These are phyloP conservation scores for Epichloe glyceriae DNA, from an alignment of 2,329 filamentous ascomycete genomes.

Conservation along the genomic window DNA sequence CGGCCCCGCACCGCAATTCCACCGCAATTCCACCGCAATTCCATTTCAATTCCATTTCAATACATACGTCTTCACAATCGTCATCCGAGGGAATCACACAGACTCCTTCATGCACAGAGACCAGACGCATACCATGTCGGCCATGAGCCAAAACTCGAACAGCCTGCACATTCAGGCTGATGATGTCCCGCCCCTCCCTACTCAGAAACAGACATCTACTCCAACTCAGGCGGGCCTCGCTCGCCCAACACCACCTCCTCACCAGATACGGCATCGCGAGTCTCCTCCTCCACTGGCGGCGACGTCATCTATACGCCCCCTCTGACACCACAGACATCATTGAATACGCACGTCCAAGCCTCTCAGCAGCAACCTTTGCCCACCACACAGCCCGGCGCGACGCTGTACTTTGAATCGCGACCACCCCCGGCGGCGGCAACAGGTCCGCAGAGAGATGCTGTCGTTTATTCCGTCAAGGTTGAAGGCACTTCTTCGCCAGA, in stretches of 20 bases:
- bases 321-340: slow-evolving; percentile 28
- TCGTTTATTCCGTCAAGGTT: slow-evolving; percentile 24
- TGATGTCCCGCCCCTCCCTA: slow-evolving; percentile 41
- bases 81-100: too few relatives aligned
- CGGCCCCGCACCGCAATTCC: not conserved
- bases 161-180: slow-evolving; percentile 13
- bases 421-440: slow-evolving; percentile 16
- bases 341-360: slow-evolving; percentile 5
- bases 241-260: slow-evolving; percentile 11
- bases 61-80: too few relatives aligned
- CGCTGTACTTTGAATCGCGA: slow-evolving; percentile 33
- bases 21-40: too few relatives aligned
- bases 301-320: slow-evolving; percentile 37
- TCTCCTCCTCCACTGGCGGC: slow-evolving; percentile 29
- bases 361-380: not conserved
- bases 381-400: slow-evolving; percentile 9
- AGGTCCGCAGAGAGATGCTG: slow-evolving; percentile 9
- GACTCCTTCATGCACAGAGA: too few relatives aligned
- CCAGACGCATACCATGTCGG: not conserved
- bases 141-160: slow-evolving; percentile 9
- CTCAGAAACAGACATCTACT: slow-evolving; percentile 43
- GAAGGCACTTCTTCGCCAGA: slow-evolving; percentile 23
- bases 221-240: slow-evolving; percentile 22
- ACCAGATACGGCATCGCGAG: slow-evolving; percentile 17
- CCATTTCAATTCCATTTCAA: not conserved